Base-by-base conservation (phyloP, 2,329 filamentous ascomycete genomes). In the Aspergillus sp. region DNA sequence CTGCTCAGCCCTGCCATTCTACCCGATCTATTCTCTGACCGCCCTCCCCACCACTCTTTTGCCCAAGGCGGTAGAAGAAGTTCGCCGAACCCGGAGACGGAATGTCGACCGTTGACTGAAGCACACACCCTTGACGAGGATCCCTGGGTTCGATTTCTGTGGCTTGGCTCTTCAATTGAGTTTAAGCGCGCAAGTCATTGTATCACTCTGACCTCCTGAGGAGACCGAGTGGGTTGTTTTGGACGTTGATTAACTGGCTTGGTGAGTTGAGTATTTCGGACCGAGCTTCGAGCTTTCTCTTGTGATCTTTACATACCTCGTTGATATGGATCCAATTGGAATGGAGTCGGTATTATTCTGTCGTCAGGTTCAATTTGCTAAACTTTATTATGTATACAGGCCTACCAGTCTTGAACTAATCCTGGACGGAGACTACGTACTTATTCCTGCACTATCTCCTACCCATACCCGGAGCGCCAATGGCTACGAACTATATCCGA, bases 41-140 rank as follows among this genome's bases (percentile, higher is more conserved):
- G 54, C 54, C 41, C 23, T 51, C 37, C 45, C n/a, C 63, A 2
- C 51, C 66, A 27, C 62, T 65, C 4, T 57, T 52, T 55, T 62
- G 6, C n/a, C 31, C 12, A 47, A 47, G 43, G 52, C 51, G 51
- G 52, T 24, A 27, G 23, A 6, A 47, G 52, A 24, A 39, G 11
- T 37, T 15, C 33, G 47, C 52, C 21, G 52, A 8, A 31, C 27
- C 55, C 70, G 68, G 52, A 52, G 24, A 24, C 3, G 8, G 27
- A 31, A 3, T 31, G 3, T 9, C 8, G 27, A 19, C 11, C n/a
- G 41, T 39, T 52, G n/a, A 12, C 23, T 4, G n/a, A 44, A 44
- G 23, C 35, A 8, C 23, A 35, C 24, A n/a, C 21, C 39, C 49
- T 52, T n/a, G 24, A 41, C 11, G 39, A 52, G 15, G n/a, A 27